Percentiles rank a stretch among this genome's conserved stretches.
Conservation (phyloP, 225 moss, liverwort and hornwort genomes). For the Asterella californica region DNA sequence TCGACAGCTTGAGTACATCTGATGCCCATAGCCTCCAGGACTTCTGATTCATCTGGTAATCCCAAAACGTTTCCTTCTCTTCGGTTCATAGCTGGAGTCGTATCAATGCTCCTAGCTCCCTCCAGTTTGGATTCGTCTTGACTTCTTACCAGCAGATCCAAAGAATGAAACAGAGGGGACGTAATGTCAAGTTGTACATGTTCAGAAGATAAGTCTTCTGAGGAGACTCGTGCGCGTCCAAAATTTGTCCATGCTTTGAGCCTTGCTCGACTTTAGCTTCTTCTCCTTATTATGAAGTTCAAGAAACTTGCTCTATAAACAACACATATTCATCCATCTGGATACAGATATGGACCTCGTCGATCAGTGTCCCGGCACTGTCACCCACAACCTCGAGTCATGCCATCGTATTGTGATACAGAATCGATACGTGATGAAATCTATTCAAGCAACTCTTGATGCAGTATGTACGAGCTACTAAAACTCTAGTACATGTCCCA, state of each 20-base stretch:
- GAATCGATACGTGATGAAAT: too few species aligned
- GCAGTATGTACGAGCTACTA: too few species aligned
- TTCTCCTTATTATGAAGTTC: background rate
- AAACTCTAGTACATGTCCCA: too few species aligned
- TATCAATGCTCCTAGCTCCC: background rate
- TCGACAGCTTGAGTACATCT: background rate
- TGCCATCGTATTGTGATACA: too few species aligned
- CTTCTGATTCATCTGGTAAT: constrained; percentile 14
- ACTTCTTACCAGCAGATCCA: background rate
- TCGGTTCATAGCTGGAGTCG: background rate
- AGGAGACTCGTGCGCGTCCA: background rate
- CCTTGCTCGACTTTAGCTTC: background rate
- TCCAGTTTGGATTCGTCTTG: background rate
- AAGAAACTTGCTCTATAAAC: too few species aligned
- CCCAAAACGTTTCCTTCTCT: background rate
- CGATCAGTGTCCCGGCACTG: too few species aligned
- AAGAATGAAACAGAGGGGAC: background rate
- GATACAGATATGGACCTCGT: too few species aligned
- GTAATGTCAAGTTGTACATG: background rate
- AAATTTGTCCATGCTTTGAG: background rate
- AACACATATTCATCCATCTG: too few species aligned
- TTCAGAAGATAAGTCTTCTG: background rate
- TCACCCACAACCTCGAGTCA: too few species aligned
- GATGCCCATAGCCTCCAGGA: constrained; percentile 15
- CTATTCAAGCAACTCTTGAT: too few species aligned